A percentile compares a stretch with the other conserved stretches of the same genome.
phyloP scores from a whole-genome alignment of 306 rosid species.

The Morella rubra region DNA sequence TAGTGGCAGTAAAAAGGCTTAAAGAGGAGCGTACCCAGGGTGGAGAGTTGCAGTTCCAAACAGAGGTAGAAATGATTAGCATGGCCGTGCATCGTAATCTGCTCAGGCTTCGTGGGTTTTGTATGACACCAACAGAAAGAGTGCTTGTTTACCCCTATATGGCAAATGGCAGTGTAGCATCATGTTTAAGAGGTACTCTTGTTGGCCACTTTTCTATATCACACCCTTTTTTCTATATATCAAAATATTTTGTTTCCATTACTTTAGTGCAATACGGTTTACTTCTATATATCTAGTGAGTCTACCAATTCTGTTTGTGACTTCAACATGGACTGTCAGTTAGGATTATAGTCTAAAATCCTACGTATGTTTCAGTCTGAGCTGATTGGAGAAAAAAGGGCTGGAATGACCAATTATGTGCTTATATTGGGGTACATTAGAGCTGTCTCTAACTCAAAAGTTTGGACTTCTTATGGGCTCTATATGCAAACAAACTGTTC shows the following conservation, averaged over 20 bases:
- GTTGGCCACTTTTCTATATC: neutral
- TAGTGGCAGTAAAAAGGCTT: slow-evolving; percentile 93
- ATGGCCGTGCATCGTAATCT: slow-evolving; percentile 97
- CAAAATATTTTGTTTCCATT: neutral
- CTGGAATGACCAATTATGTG: neutral
- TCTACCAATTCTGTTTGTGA: neutral
- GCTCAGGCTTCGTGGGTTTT: slow-evolving; percentile 87
- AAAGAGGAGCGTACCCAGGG: slow-evolving; percentile 89
- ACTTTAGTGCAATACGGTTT: slow-evolving; percentile 3
- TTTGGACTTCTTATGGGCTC: neutral
- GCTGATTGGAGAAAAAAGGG: neutral
- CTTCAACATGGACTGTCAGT: neutral
- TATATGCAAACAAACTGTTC: neutral
- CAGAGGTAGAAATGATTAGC: slow-evolving; percentile 95
- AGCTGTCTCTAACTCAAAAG: neutral
- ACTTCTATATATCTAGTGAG: neutral
- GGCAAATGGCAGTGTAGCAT: slow-evolving; percentile 95
- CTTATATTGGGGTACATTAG: neutral
- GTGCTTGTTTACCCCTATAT: slow-evolving; percentile 91
- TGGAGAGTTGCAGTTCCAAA: slow-evolving; percentile 92
- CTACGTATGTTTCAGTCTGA: neutral
- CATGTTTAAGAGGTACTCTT: slow-evolving; percentile 80
- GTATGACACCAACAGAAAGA: slow-evolving; percentile 98
- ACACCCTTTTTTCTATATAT: neutral
- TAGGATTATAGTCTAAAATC: neutral